These are phyloP conservation scores for Pichia paraexigua DNA, from an alignment of 805 yeast genomes.

Conservation along the genomic window DNA sequence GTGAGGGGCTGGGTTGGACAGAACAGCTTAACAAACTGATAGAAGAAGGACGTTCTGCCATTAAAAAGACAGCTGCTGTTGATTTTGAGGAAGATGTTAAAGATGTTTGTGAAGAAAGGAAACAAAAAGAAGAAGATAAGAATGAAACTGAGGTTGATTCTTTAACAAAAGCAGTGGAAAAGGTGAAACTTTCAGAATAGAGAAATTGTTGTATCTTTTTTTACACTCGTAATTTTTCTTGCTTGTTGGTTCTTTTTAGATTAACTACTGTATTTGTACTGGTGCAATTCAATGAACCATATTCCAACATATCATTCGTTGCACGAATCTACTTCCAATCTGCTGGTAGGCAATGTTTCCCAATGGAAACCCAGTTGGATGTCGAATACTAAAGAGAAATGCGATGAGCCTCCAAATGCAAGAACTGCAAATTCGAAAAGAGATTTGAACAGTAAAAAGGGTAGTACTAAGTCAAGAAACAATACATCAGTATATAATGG, in stretches of 20 bases:
- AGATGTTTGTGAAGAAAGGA: background rate
- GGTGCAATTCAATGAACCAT: background rate
- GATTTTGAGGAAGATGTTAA: slow-evolving; percentile 8
- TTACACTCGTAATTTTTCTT: background rate
- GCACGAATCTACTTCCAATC: background rate
- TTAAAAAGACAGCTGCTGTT: background rate
- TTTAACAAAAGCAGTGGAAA: slow-evolving; percentile 7
- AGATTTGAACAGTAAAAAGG: background rate
- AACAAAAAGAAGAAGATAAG: background rate
- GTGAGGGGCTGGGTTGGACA: slow-evolving; percentile 56
- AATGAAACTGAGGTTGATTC: slow-evolving; percentile 3
- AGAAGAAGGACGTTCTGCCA: slow-evolving; percentile 2
- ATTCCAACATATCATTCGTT: slow-evolving; percentile 2
- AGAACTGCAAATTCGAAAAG: background rate
- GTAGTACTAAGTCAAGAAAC: background rate
- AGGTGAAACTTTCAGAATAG: slow-evolving; percentile 4
- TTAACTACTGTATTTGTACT: background rate
- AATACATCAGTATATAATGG: background rate
- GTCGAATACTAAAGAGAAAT: background rate
- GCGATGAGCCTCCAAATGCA: background rate
- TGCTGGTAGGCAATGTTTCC: background rate
- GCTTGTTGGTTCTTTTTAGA: background rate
- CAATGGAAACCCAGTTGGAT: slow-evolving; percentile 5
- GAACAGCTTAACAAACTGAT: slow-evolving; percentile 41
- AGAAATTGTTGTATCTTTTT: background rate